Evolutionary conservation across 371 early-diverging fungal genomes (phyloP).

Genomic region (Saksenaea oblongispora): DNA sequence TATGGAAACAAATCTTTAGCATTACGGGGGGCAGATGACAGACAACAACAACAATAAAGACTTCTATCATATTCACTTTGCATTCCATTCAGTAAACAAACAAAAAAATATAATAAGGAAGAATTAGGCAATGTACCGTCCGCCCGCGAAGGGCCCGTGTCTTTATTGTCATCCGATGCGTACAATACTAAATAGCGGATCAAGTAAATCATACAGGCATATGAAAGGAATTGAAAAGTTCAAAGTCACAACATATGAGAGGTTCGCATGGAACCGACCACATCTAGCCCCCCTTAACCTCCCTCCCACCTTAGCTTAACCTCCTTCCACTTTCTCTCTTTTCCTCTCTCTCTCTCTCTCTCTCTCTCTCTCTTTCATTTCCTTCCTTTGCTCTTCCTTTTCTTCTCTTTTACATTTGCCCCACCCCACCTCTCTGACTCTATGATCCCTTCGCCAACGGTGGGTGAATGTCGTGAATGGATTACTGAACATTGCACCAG

Average conservation of each 20-base stretch:
- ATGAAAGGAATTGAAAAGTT: neutral
- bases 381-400: neutral
- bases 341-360: neutral
- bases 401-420: neutral
- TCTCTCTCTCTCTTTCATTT: neutral
- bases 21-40: too few species aligned
- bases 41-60: too few species aligned
- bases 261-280: neutral
- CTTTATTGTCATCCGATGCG: neutral
- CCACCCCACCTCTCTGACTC: neutral
- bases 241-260: neutral
- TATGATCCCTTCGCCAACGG: slow-evolving; percentile 18
- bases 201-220: neutral
- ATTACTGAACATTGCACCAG: slow-evolving; percentile 16
- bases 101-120: neutral
- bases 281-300: neutral
- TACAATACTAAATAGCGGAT: neutral
- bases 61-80: too few species aligned
- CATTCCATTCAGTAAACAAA: neutral
- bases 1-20: too few species aligned
- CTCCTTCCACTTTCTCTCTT: neutral
- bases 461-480: slow-evolving; percentile 25
- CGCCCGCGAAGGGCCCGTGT: neutral
- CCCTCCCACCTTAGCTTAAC: neutral
- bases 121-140: neutral